These are phyloP conservation scores for Dendrostoma leiphaemia DNA, from an alignment of 2,329 filamentous ascomycete genomes.

Conservation along the genomic window DNA sequence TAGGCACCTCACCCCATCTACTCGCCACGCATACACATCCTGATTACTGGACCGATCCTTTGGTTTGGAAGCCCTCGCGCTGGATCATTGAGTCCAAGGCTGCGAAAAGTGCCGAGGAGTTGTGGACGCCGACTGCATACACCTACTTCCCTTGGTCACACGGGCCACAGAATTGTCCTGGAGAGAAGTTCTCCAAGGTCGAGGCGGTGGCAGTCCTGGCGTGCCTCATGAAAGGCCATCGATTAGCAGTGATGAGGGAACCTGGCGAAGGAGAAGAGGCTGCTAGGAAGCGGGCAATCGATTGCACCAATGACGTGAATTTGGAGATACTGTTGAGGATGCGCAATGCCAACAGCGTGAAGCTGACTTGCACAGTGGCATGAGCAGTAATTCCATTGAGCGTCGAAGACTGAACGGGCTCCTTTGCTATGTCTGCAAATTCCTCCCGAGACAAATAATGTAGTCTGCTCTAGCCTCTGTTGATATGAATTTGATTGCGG, in stretches of 20 bases:
- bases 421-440: no score
- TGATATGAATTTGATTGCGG: no score
- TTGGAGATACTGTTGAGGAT: constrained; percentile 22
- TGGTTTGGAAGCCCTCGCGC: constrained; percentile 16
- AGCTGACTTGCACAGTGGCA: constrained; percentile 8
- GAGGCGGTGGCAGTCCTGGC: constrained; percentile 23
- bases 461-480: no score
- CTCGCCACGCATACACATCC: constrained; percentile 17
- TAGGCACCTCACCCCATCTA: constrained; percentile 1
- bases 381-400: not conserved
- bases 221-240: constrained; percentile 16
- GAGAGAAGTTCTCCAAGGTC: constrained; percentile 23
- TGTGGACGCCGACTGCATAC: constrained; percentile 10
- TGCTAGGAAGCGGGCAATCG: constrained; percentile 6
- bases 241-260: constrained; percentile 11
- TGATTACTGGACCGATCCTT: constrained; percentile 12
- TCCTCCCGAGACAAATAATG: no score
- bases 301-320: constrained; percentile 22
- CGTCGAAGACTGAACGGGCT: not conserved
- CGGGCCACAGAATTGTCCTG: constrained; percentile 23
- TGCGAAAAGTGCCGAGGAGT: not conserved
- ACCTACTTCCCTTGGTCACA: constrained; percentile 23
- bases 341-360: constrained; percentile 21
- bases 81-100: constrained; percentile 9
- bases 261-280: constrained; percentile 15